These are phyloP conservation scores for Cicer arietinum DNA, from an alignment of 306 rosid species.

Conservation along the genomic window DNA sequence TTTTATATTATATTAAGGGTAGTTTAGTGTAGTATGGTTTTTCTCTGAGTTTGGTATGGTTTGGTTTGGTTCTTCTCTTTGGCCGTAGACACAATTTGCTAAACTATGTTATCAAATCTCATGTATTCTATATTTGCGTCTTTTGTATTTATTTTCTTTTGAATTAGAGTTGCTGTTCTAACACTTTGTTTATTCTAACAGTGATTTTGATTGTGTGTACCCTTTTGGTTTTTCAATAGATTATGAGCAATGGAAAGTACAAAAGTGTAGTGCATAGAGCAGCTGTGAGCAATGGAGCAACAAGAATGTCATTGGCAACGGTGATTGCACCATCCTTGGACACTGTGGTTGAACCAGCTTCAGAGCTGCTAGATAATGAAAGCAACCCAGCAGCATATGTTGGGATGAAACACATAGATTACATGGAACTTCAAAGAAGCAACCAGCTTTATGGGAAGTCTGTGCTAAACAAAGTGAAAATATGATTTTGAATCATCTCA, in stretches of 20 bases:
- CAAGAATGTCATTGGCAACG: constrained; percentile 56
- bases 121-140: no score
- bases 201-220: neutral
- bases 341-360: constrained; percentile 53
- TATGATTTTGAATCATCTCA: constrained; percentile 38
- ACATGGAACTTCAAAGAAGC: constrained; percentile 49
- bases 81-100: no score
- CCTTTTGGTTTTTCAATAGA: constrained; percentile 38
- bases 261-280: constrained; percentile 61
- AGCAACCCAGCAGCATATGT: constrained; percentile 47
- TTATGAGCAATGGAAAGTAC: constrained; percentile 62
- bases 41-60: no score
- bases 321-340: constrained; percentile 59
- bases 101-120: no score
- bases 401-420: constrained; percentile 51
- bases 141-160: no score
- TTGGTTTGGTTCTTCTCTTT: no score
- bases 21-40: no score
- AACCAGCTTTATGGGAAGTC: constrained; percentile 46
- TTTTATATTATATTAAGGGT: no score
- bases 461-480: constrained; percentile 46
- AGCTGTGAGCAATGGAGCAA: constrained; percentile 50
- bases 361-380: constrained; percentile 49
- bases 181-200: neutral
- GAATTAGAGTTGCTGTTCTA: no score